Evolutionary conservation across 768 basidiomycete genomes (phyloP).

Genomic region (Collybia sordida): DNA sequence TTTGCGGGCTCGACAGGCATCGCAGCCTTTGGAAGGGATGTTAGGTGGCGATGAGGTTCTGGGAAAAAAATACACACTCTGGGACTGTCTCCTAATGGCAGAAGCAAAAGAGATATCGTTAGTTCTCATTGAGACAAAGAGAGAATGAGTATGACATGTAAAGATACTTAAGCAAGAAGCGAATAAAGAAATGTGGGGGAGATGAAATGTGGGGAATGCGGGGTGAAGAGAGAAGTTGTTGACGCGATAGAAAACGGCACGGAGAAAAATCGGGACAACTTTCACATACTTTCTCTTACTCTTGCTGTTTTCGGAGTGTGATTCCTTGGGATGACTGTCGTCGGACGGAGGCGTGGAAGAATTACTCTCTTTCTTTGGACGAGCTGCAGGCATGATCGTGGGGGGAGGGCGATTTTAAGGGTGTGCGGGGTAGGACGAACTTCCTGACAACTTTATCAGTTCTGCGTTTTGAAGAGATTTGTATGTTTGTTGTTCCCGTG

Average conservation of each 20-base stretch:
- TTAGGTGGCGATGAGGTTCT: background rate
- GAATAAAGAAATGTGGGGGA: constrained; percentile 27
- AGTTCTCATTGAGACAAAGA: constrained; percentile 29
- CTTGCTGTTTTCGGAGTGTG: constrained; percentile 66
- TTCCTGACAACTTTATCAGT: constrained; percentile 19
- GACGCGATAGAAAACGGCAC: constrained; percentile 31
- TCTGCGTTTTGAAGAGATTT: constrained; percentile 34
- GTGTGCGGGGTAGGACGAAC: constrained; percentile 26
- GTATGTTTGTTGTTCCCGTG: constrained; percentile 43
- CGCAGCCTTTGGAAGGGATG: constrained; percentile 57
- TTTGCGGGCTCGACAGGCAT: constrained; percentile 85
- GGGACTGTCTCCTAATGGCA: constrained; percentile 71
- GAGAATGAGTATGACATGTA: constrained; percentile 38
- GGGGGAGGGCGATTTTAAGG: constrained; percentile 28
- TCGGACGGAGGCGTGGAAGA: constrained; percentile 67
- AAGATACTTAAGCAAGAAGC: constrained; percentile 19
- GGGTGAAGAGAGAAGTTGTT: constrained; percentile 36
- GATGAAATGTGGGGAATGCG: constrained; percentile 40
- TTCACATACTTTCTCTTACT: constrained; percentile 76
- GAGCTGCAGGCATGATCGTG: constrained; percentile 61
- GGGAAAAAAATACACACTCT: constrained; percentile 54
- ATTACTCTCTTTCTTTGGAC: constrained; percentile 64
- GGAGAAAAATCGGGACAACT: constrained; percentile 58
- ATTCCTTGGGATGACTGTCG: constrained; percentile 55
- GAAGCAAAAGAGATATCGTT: constrained; percentile 24